These are phyloP conservation scores for Cardiospermum halicacabum DNA, from an alignment of 345 rosid genomes.

Conservation along the genomic window DNA sequence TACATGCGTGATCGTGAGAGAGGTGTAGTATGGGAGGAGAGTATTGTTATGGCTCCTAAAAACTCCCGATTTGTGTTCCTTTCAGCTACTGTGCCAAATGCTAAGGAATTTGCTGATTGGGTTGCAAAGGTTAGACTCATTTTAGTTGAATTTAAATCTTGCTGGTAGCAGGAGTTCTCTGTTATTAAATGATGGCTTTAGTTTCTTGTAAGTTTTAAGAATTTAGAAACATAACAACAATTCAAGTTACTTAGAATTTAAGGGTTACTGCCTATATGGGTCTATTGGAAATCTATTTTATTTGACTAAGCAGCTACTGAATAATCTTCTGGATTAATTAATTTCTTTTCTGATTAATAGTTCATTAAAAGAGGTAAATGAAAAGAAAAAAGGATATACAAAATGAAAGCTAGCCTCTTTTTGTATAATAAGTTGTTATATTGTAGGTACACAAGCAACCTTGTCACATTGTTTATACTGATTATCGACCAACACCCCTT, in stretches of 20 bases:
- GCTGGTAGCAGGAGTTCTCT: background rate
- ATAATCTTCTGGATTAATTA: background rate
- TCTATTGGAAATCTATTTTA: background rate
- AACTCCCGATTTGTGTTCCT: slow-evolving; percentile 90
- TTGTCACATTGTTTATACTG: slow-evolving; percentile 97
- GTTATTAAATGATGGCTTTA: background rate
- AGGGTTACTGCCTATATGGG: background rate
- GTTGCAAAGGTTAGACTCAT: slow-evolving; percentile 73
- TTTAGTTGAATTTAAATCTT: background rate
- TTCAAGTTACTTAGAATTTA: background rate
- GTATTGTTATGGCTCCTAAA: slow-evolving; percentile 98
- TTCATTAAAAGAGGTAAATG: background rate
- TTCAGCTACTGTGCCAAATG: slow-evolving; percentile 98
- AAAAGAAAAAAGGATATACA: background rate
- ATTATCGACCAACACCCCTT: slow-evolving; percentile 98
- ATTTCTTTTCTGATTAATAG: background rate
- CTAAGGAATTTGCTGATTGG: slow-evolving; percentile 99
- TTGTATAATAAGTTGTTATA: slow-evolving; percentile 9
- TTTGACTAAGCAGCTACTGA: background rate
- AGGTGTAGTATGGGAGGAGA: slow-evolving; percentile 99
- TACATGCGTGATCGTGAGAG: slow-evolving; percentile 99
- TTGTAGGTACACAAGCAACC: slow-evolving; percentile 92
- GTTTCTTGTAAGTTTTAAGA: background rate
- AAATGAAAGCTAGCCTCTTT: slow-evolving; percentile 18
- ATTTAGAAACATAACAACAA: background rate